Conservation (phyloP, 225 moss, liverwort and hornwort species). For the Ulota crispa region DNA sequence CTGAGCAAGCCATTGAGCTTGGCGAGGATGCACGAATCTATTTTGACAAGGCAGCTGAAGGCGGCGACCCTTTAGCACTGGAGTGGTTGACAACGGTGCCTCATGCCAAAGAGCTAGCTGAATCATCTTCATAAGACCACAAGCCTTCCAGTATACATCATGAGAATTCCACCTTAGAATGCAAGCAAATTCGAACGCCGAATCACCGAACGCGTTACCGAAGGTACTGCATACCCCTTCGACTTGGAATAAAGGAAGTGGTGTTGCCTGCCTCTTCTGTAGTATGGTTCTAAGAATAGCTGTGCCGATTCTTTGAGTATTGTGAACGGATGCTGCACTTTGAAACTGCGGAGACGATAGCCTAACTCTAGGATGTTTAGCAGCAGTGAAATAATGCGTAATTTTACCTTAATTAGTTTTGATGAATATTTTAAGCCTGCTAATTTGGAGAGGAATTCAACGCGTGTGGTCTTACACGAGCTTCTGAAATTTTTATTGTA, state of each 20-base stretch:
- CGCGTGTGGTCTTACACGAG: not conserved
- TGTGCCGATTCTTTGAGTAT: not conserved
- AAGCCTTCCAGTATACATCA: not conserved
- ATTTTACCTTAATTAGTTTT: not conserved
- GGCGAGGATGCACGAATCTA: constrained; percentile 33
- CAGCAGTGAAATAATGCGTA: not conserved
- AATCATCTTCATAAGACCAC: constrained; percentile 18
- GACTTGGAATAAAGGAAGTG: not conserved
- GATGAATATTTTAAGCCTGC: not conserved
- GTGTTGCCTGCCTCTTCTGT: not conserved
- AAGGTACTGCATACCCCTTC: not conserved
- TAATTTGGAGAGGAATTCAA: not conserved
- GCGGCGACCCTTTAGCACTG: constrained; percentile 73
- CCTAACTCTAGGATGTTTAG: not conserved
- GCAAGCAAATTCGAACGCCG: not conserved
- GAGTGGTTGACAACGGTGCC: constrained; percentile 69
- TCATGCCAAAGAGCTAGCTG: constrained; percentile 25
- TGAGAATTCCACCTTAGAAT: not conserved
- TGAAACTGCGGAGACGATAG: not conserved
- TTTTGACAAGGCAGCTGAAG: constrained; percentile 78
- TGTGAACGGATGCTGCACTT: not conserved
- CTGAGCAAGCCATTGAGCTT: constrained; percentile 37
- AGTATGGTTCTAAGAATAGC: not conserved
- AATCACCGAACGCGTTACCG: not conserved
- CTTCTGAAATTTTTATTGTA: not conserved